phyloP scores from a whole-genome alignment of 192 early-diverging fungal species.

The Dissophora ornata region DNA sequence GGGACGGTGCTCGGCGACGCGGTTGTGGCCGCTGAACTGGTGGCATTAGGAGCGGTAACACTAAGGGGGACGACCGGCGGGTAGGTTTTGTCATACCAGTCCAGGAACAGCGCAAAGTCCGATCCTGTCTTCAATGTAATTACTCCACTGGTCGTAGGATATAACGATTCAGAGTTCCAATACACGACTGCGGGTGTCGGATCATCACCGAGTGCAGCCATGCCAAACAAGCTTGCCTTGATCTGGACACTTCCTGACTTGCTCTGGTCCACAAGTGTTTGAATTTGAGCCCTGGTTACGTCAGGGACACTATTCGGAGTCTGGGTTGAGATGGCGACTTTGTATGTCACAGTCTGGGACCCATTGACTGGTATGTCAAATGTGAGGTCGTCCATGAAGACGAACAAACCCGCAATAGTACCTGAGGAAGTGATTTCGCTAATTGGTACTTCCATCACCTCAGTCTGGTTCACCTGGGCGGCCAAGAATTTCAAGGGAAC shows the following conservation, averaged over 20 bases:
- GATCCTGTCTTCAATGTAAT: not conserved
- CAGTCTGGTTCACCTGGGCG: not conserved
- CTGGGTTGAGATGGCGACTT: not conserved
- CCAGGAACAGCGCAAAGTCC: conserved; percentile 3
- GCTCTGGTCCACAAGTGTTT: too few species aligned
- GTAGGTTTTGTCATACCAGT: conserved; percentile 7
- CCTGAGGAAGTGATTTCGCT: not conserved
- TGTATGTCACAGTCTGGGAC: too few species aligned
- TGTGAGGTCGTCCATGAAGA: not conserved
- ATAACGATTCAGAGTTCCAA: not conserved
- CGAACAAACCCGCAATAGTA: conserved; percentile 16
- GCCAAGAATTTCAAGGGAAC: not conserved
- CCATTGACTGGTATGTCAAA: not conserved
- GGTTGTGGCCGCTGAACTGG: too few species aligned
- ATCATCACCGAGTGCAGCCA: not conserved
- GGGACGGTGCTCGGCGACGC: not conserved
- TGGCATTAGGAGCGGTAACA: not conserved
- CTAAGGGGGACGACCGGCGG: not conserved
- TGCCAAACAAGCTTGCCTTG: too few species aligned
- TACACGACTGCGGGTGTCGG: not conserved
- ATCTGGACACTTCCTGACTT: too few species aligned
- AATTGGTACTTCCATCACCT: not conserved
- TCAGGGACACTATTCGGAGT: not conserved
- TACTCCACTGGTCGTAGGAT: not conserved
- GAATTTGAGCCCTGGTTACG: not conserved